Percentiles rank a stretch among this genome's conserved stretches.
phyloP scores from a whole-genome alignment of 768 basidiomycete species.

The Mycena crocata region DNA sequence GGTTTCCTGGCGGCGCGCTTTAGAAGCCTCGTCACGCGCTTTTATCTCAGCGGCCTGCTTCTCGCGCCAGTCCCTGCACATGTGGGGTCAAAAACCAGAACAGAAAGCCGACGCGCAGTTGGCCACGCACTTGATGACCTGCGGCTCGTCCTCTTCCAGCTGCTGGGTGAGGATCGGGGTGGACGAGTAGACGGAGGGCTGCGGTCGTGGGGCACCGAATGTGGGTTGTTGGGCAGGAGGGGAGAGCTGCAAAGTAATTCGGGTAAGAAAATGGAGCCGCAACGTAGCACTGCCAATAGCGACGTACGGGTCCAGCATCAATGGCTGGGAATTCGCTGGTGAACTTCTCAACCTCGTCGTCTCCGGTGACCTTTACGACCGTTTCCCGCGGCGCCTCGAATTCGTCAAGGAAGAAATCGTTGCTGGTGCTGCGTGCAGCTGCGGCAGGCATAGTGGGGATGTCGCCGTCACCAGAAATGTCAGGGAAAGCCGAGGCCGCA shows the following conservation, averaged over 20 bases:
- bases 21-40: slow-evolving; percentile 84
- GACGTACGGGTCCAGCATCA: slow-evolving; percentile 58
- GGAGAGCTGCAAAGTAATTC: slow-evolving; percentile 20
- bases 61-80: slow-evolving; percentile 84
- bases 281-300: not conserved
- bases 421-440: slow-evolving; percentile 42
- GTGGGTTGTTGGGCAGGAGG: slow-evolving; percentile 51
- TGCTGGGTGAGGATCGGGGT: slow-evolving; percentile 80
- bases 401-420: slow-evolving; percentile 74
- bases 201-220: slow-evolving; percentile 79
- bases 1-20: slow-evolving; percentile 82
- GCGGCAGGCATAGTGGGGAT: slow-evolving; percentile 55
- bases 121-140: slow-evolving; percentile 83
- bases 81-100: slow-evolving; percentile 9
- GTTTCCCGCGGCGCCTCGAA: slow-evolving; percentile 65
- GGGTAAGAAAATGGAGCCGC: not conserved
- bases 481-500: slow-evolving; percentile 87
- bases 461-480: slow-evolving; percentile 83
- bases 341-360: slow-evolving; percentile 88
- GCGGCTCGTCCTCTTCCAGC: slow-evolving; percentile 83
- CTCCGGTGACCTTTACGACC: slow-evolving; percentile 85
- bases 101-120: not conserved
- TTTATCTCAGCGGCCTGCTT: slow-evolving; percentile 87
- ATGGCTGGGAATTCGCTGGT: slow-evolving; percentile 89
- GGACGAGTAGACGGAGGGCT: slow-evolving; percentile 74